Percentiles rank a stretch among this genome's conserved stretches.
These are phyloP conservation scores for Leccinum subrobustum DNA, from an alignment of 1,284 basidiomycete genomes.

Conservation along the genomic window DNA sequence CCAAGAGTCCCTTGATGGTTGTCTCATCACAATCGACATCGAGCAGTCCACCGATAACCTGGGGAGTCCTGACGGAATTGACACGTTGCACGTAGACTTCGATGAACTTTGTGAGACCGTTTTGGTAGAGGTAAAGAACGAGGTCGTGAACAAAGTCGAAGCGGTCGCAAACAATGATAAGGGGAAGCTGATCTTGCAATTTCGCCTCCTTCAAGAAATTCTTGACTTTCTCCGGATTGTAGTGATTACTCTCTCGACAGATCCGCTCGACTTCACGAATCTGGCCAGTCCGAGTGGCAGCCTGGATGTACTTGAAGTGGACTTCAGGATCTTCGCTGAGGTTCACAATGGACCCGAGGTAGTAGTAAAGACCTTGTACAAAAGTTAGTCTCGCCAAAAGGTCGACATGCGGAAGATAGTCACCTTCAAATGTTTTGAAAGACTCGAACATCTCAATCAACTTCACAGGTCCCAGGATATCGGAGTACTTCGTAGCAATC, in stretches of 20 bases:
- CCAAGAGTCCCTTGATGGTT: constrained; percentile 92
- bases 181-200: constrained; percentile 93
- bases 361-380: constrained; percentile 87
- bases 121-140: constrained; percentile 98
- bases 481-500: constrained; percentile 99
- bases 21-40: constrained; percentile 98
- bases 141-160: constrained; percentile 99
- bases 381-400: constrained; percentile 1
- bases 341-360: constrained; percentile 96
- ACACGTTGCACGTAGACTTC: constrained; percentile 99
- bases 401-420: neutral
- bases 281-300: constrained; percentile 96
- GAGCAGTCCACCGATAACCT: constrained; percentile 94
- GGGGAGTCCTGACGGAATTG: constrained; percentile 97
- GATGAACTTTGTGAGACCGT: constrained; percentile 95
- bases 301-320: constrained; percentile 99
- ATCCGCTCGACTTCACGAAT: constrained; percentile 99
- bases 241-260: constrained; percentile 95
- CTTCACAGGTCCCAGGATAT: constrained; percentile 95
- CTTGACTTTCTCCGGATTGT: constrained; percentile 99
- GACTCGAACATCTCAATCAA: constrained; percentile 99
- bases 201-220: constrained; percentile 99
- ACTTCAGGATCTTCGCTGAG: constrained; percentile 96
- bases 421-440: constrained; percentile 96
- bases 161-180: constrained; percentile 99